Conservation (phyloP, 2,329 filamentous ascomycete genomes). For the Gaeumannomyces tritici region DNA sequence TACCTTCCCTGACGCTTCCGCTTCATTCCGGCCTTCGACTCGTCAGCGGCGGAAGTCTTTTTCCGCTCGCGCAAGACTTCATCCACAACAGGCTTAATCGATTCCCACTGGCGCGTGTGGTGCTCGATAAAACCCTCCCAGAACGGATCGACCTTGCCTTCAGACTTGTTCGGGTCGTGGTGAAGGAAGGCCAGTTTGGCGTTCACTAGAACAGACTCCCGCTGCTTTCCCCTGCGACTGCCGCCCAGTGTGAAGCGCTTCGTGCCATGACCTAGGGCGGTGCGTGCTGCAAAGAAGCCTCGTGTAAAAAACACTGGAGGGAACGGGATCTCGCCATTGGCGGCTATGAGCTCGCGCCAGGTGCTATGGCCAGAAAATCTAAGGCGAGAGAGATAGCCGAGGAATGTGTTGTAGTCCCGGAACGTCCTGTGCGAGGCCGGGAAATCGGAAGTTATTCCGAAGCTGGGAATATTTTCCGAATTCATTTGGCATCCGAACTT, state of each 20-base stretch:
- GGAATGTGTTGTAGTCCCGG: neutral
- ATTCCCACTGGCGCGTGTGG: neutral
- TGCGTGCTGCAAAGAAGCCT: neutral
- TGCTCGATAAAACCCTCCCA: neutral
- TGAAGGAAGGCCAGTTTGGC: neutral
- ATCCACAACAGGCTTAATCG: neutral
- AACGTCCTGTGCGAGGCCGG: neutral
- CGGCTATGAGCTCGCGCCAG: neutral
- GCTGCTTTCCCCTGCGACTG: neutral
- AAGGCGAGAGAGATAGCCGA: neutral
- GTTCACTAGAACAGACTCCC: neutral
- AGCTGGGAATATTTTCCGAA: neutral
- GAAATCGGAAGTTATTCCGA: neutral
- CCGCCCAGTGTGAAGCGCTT: neutral
- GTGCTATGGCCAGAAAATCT: neutral
- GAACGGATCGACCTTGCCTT: neutral
- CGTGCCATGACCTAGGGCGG: neutral
- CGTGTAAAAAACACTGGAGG: neutral
- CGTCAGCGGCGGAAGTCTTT: neutral
- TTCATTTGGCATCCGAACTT: neutral
- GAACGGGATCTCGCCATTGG: neutral
- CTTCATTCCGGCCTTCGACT: neutral
- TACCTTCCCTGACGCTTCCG: neutral
- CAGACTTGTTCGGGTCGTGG: neutral
- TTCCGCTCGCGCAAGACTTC: neutral